Percentiles rank a stretch among this genome's conserved stretches.
Conservation (phyloP, 164 flowering plant species). For the Nelumbo lutea region DNA sequence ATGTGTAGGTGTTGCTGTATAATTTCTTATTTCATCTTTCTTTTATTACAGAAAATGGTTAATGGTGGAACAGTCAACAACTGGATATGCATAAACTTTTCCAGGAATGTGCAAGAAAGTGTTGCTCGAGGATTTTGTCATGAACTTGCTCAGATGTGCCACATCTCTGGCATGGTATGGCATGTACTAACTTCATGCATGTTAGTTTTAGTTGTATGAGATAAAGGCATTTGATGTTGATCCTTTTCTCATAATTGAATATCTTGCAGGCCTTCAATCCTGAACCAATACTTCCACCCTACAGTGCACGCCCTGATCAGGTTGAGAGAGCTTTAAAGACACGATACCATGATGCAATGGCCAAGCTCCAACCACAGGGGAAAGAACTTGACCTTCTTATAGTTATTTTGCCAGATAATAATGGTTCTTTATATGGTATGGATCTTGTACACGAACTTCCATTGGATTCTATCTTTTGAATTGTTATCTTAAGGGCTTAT, state of each 20-base stretch:
- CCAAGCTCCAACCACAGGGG: slow-evolving; percentile 43
- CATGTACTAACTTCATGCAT: background rate
- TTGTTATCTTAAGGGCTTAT: background rate
- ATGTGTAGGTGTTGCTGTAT: background rate
- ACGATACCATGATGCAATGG: slow-evolving; percentile 66
- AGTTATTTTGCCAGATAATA: slow-evolving; percentile 78
- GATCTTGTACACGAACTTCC: background rate
- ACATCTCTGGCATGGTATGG: slow-evolving; percentile 84
- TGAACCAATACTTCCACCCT: slow-evolving; percentile 55
- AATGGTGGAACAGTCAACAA: slow-evolving; percentile 83
- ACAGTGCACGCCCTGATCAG: slow-evolving; percentile 64
- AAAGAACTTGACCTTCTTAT: slow-evolving; percentile 72
- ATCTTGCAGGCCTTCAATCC: slow-evolving; percentile 42
- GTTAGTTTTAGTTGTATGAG: background rate
- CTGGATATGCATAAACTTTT: slow-evolving; percentile 89
- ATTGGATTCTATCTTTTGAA: background rate
- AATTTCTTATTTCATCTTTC: background rate
- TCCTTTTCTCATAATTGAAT: slow-evolving; percentile 1
- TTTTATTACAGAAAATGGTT: slow-evolving; percentile 41
- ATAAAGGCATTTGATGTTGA: background rate
- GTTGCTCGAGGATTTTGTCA: slow-evolving; percentile 67
- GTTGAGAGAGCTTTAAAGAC: slow-evolving; percentile 67
- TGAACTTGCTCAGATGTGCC: slow-evolving; percentile 88
- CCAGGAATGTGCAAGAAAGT: slow-evolving; percentile 69
- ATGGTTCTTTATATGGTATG: slow-evolving; percentile 85